Evolutionary conservation across 208 protist genomes (phyloP).

Genomic region (Endotrypanum monterogeii): DNA sequence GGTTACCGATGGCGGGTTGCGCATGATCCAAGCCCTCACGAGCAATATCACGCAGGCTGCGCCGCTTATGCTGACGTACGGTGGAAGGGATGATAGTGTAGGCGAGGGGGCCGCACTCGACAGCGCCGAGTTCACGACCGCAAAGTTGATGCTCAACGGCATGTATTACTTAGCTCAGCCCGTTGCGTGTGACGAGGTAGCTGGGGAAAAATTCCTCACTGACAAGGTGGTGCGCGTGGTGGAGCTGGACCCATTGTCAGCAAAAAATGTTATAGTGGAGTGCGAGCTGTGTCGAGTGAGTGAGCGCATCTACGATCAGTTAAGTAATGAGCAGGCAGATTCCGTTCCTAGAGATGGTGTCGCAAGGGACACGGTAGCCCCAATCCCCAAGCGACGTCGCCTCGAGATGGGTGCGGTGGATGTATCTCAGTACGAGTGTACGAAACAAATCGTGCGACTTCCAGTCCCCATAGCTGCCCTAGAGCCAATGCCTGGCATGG

Average conservation of each 20-base stretch:
- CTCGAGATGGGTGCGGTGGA: slow-evolving; percentile 19
- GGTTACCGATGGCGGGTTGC: slow-evolving; percentile 82
- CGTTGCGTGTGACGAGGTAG: slow-evolving; percentile 45
- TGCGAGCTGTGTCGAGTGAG: slow-evolving; percentile 38
- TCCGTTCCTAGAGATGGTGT: not conserved
- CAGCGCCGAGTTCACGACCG: slow-evolving; percentile 45
- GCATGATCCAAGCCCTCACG: slow-evolving; percentile 73
- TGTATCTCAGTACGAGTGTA: slow-evolving; percentile 1
- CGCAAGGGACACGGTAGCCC: not conserved
- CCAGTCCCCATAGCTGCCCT: slow-evolving; percentile 51
- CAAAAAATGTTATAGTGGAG: slow-evolving; percentile 57
- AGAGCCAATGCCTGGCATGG: slow-evolving; percentile 64
- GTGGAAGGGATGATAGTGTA: not conserved
- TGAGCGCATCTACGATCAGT: not conserved
- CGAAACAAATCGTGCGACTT: slow-evolving; percentile 23
- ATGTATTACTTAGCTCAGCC: slow-evolving; percentile 66
- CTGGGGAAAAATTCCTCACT: slow-evolving; percentile 29
- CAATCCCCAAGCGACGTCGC: slow-evolving; percentile 12
- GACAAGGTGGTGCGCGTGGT: slow-evolving; percentile 74
- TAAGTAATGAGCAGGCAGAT: not conserved
- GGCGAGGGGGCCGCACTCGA: slow-evolving; percentile 10
- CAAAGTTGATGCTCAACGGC: slow-evolving; percentile 51
- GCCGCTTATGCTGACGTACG: slow-evolving; percentile 31
- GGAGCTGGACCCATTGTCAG: slow-evolving; percentile 51
- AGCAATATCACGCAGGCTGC: slow-evolving; percentile 34